Evolutionary conservation across 495 filamentous ascomycete species (phyloP).

Genomic region (Lophiotrema nucula): DNA sequence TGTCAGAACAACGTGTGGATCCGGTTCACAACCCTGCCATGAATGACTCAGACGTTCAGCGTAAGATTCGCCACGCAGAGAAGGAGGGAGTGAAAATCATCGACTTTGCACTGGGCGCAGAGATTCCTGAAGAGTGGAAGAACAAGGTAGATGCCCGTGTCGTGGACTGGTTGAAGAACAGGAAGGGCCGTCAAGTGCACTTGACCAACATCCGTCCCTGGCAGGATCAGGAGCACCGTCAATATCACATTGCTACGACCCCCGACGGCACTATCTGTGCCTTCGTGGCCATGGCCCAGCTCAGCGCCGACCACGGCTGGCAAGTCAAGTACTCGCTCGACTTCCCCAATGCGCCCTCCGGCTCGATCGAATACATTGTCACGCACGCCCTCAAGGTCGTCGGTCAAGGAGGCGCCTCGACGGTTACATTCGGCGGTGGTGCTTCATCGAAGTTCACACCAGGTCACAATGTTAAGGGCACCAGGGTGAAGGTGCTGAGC

Average conservation of each 20-base stretch:
- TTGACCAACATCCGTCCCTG: conserved; percentile 81
- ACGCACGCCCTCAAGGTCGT: conserved; percentile 71
- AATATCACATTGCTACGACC: conserved; percentile 74
- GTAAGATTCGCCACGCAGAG: conserved; percentile 74
- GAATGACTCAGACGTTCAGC: conserved; percentile 59
- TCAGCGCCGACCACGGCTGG: conserved; percentile 73
- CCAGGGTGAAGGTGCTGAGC: conserved; percentile 69
- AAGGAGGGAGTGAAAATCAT: conserved; percentile 73
- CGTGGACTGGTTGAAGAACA: conserved; percentile 71
- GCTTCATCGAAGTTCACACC: conserved; percentile 65
- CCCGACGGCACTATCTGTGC: conserved; percentile 66
- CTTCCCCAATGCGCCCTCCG: conserved; percentile 74
- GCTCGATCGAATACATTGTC: conserved; percentile 77
- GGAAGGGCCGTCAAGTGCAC: conserved; percentile 81
- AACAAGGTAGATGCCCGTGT: conserved; percentile 67
- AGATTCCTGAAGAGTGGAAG: conserved; percentile 60
- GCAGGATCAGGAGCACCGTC: conserved; percentile 72
- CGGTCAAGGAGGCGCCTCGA: conserved; percentile 58
- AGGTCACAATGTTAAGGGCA: conserved; percentile 71
- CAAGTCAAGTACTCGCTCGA: conserved; percentile 88
- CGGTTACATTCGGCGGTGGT: conserved; percentile 77
- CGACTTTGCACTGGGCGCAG: conserved; percentile 59
- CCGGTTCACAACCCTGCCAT: conserved; percentile 55
- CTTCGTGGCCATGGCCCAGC: conserved; percentile 70
- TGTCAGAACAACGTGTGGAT: conserved; percentile 79